phyloP scores from a whole-genome alignment of 1,139 yeast genomes.

The Lodderomyces beijingensis region DNA sequence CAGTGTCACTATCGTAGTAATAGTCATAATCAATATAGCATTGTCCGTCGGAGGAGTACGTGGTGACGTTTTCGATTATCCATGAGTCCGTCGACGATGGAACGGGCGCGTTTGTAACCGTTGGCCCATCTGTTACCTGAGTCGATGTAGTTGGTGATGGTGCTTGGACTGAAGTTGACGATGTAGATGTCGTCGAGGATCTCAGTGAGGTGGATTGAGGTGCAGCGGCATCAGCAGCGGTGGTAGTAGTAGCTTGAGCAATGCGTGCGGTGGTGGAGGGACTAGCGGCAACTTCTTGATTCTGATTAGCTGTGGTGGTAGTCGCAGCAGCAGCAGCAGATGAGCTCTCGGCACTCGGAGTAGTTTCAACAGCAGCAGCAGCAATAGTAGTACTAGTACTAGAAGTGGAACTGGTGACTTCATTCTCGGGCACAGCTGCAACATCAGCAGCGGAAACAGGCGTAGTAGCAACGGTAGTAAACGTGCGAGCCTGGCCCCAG shows the following conservation, averaged over 20 bases:
- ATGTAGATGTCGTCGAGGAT: background rate
- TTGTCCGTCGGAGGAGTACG: constrained; percentile 31
- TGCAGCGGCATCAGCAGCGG: constrained; percentile 1
- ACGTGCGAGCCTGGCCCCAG: constrained; percentile 37
- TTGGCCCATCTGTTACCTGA: constrained; percentile 20
- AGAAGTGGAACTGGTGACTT: constrained; percentile 7
- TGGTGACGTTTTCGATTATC: constrained; percentile 35
- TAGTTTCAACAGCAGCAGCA: constrained; percentile 3
- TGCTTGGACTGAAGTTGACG: background rate
- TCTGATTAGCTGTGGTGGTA: constrained; percentile 1
- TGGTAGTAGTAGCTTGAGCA: constrained; percentile 3
- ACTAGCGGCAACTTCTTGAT: constrained; percentile 2
- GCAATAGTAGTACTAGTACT: constrained; percentile 4
- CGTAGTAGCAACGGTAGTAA: constrained; percentile 35
- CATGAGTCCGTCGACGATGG: constrained; percentile 35
- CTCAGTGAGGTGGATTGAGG: background rate
- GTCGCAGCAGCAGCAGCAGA: constrained; percentile 2
- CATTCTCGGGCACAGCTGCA: constrained; percentile 10
- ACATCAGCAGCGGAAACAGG: constrained; percentile 19
- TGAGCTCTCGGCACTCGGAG: constrained; percentile 3
- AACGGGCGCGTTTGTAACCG: constrained; percentile 25
- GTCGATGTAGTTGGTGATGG: constrained; percentile 8
- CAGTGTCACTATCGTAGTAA: constrained; percentile 28
- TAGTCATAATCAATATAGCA: constrained; percentile 44
- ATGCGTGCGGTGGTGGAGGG: constrained; percentile 5